Conservation (phyloP, 2,329 filamentous ascomycete species). For the Claviceps fusiformis region DNA sequence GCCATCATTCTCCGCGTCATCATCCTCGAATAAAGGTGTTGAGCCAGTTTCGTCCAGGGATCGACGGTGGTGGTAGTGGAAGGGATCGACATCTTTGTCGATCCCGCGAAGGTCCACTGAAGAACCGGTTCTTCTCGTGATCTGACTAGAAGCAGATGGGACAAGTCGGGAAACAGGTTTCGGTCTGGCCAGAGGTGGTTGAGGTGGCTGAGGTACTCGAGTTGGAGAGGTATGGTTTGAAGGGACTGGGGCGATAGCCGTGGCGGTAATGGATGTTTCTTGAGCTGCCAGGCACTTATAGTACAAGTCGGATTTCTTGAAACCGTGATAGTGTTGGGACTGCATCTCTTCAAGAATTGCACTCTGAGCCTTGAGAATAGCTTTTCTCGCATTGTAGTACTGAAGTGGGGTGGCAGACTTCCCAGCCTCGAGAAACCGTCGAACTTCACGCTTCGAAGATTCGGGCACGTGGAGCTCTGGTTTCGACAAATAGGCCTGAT, state of each 20-base stretch:
- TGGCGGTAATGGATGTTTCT: slow-evolving; percentile 34
- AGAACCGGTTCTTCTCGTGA: slow-evolving; percentile 31
- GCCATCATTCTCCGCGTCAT: slow-evolving; percentile 59
- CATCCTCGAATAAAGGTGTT: slow-evolving; percentile 64
- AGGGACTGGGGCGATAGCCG: background rate
- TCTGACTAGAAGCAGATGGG: slow-evolving; percentile 22
- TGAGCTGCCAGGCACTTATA: slow-evolving; percentile 93
- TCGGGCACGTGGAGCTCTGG: slow-evolving; percentile 68
- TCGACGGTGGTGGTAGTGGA: slow-evolving; percentile 33
- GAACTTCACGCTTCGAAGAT: slow-evolving; percentile 55
- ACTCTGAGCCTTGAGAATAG: slow-evolving; percentile 72
- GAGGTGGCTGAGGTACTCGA: slow-evolving; percentile 13
- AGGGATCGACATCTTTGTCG: slow-evolving; percentile 23
- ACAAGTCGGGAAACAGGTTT: slow-evolving; percentile 27
- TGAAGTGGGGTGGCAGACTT: slow-evolving; percentile 63
- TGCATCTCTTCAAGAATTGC: slow-evolving; percentile 75
- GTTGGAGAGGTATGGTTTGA: slow-evolving; percentile 11
- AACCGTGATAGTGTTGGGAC: slow-evolving; percentile 63
- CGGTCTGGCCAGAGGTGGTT: slow-evolving; percentile 30
- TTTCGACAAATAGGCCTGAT: slow-evolving; percentile 75
- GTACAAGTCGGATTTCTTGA: slow-evolving; percentile 86
- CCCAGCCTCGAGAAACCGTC: slow-evolving; percentile 66
- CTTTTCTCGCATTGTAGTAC: slow-evolving; percentile 69
- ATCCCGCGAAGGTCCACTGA: slow-evolving; percentile 31
- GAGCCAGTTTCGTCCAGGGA: slow-evolving; percentile 53